phyloP scores from a whole-genome alignment of 305 asterid species.

The Plantago rigida region DNA sequence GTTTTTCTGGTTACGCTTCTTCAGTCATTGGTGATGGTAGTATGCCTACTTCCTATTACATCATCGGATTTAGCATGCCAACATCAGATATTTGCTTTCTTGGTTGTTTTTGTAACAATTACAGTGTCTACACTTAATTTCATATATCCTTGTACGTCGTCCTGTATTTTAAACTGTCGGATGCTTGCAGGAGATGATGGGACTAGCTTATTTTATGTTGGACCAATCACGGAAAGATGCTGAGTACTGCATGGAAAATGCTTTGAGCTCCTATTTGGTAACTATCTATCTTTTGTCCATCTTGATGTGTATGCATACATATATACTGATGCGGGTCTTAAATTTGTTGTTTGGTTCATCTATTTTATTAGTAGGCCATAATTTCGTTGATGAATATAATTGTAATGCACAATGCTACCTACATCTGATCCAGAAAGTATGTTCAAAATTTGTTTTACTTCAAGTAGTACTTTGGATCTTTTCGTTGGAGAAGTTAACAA shows the following conservation, averaged over 20 bases:
- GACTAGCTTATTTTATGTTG: conserved; percentile 79
- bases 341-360: conserved; percentile 2
- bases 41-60: no score
- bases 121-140: conserved; percentile 8
- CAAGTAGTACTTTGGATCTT: background rate
- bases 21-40: no score
- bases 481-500: background rate
- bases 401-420: no score
- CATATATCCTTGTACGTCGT: conserved; percentile 12
- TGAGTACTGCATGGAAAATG: conserved; percentile 95
- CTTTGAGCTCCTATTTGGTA: conserved; percentile 77
- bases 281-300: conserved; percentile 26
- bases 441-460: no score
- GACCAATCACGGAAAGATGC: conserved; percentile 90
- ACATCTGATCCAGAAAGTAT: no score
- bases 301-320: conserved; percentile 19
- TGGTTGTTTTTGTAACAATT: background rate
- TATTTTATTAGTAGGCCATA: background rate
- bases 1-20: no score
- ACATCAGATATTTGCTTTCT: conserved; percentile 14
- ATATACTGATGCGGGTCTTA: background rate
- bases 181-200: conserved; percentile 86
- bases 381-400: no score
- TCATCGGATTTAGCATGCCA: background rate
- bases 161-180: conserved; percentile 22